Evolutionary conservation across 2,329 filamentous ascomycete species (phyloP).

Genomic region (Pleurostoma richardsiae): DNA sequence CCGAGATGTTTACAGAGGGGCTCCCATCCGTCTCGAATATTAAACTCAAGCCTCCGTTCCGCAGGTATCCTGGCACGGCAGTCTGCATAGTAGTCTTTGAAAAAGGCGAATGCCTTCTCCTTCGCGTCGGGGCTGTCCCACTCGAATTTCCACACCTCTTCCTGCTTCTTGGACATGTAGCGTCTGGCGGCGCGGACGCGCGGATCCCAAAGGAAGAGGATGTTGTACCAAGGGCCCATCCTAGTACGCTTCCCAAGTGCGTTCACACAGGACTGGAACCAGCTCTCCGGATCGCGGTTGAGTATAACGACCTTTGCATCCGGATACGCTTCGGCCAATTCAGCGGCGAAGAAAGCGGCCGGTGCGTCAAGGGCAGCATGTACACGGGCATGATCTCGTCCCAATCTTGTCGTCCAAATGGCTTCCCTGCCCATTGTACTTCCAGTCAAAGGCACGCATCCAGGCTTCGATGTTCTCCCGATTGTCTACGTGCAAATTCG

Average conservation of each 20-base stretch:
- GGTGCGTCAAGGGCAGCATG: conserved; percentile 10
- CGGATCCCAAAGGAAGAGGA: background rate
- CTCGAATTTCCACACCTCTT: background rate
- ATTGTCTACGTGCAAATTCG: conserved; percentile 12
- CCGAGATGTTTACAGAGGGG: conserved; percentile 29
- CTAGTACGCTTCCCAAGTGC: background rate
- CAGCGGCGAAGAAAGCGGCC: conserved; percentile 9
- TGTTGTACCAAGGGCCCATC: conserved; percentile 2
- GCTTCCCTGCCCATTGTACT: background rate
- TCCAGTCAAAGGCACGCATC: background rate
- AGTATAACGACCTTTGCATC: conserved; percentile 12
- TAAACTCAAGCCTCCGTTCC: conserved; percentile 20
- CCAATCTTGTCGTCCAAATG: conserved; percentile 4
- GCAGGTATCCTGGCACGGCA: conserved; percentile 1
- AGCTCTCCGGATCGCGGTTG: conserved; percentile 11
- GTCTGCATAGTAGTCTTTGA: background rate
- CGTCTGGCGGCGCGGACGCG: background rate
- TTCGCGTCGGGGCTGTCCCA: background rate
- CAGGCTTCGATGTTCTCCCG: background rate
- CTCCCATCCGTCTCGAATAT: conserved; percentile 26
- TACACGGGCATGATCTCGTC: conserved; percentile 5
- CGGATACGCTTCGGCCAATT: conserved; percentile 11
- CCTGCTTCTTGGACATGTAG: background rate
- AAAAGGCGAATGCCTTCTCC: conserved; percentile 1
- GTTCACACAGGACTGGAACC: conserved; percentile 1